A percentile compares a stretch with the other conserved stretches of the same genome.
Evolutionary conservation across 805 yeast genomes (phyloP).

Genomic region (Cyberlindnera subsufficiens): DNA sequence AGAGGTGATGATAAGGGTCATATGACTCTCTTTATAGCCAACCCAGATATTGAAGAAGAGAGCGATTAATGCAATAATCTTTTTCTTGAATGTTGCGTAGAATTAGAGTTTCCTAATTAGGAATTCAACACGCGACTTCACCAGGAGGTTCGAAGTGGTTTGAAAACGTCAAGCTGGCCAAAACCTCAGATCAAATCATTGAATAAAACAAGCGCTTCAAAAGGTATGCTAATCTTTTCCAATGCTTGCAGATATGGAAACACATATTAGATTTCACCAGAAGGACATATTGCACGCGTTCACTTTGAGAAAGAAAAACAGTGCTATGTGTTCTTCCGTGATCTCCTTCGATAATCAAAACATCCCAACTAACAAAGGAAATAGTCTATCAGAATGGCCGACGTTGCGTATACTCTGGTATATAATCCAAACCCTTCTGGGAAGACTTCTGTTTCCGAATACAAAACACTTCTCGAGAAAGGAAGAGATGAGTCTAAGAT

Average conservation of each 20-base stretch:
- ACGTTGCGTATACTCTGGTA: constrained; percentile 69
- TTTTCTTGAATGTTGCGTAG: neutral
- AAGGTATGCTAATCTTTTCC: too few relatives aligned
- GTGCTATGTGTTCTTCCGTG: too few relatives aligned
- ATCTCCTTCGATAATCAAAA: neutral
- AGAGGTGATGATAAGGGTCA: constrained; percentile 29
- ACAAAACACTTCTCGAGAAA: constrained; percentile 74
- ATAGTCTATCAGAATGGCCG: constrained; percentile 16
- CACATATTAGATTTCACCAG: too few relatives aligned
- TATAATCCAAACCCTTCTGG: constrained; percentile 67
- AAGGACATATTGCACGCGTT: too few relatives aligned
- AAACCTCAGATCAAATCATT: too few relatives aligned
- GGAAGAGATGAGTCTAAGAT: constrained; percentile 85
- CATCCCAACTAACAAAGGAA: neutral
- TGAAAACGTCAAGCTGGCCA: too few relatives aligned
- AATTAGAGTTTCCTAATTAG: neutral
- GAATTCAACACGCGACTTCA: neutral
- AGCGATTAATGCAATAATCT: constrained; percentile 2
- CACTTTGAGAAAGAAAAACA: too few relatives aligned
- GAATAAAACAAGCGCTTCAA: too few relatives aligned
- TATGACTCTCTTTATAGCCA: constrained; percentile 48
- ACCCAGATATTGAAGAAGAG: constrained; percentile 48
- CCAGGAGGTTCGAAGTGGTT: too few relatives aligned
- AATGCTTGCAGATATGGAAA: too few relatives aligned
- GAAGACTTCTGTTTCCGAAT: constrained; percentile 61